A percentile compares a stretch with the other conserved stretches of the same genome.
Evolutionary conservation across 371 early-diverging fungal genomes (phyloP).

Genomic region (Apophysomyces elegans): DNA sequence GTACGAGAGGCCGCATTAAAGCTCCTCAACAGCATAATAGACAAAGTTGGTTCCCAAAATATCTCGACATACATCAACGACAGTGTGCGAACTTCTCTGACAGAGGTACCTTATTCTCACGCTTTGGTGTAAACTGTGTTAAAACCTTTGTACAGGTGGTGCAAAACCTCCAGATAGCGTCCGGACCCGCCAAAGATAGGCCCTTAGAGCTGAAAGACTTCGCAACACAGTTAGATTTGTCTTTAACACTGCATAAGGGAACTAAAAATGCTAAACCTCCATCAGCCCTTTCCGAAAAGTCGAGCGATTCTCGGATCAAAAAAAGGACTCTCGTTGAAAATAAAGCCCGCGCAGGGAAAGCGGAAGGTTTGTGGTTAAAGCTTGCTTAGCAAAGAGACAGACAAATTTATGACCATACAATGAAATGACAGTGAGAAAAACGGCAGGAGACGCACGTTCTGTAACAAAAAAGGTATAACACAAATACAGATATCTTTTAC

Average conservation of each 20-base stretch:
- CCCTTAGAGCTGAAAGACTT: neutral
- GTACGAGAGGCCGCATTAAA: slow-evolving; percentile 66
- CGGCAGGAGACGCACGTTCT: neutral
- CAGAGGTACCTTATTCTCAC: slow-evolving; percentile 18
- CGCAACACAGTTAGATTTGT: neutral
- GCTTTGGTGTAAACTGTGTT: neutral
- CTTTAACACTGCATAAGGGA: neutral
- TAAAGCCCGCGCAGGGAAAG: neutral
- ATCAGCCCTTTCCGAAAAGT: neutral
- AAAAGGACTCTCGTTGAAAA: neutral
- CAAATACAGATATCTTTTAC: neutral
- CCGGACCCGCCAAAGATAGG: neutral
- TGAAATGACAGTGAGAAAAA: neutral
- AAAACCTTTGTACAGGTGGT: neutral
- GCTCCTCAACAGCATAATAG: slow-evolving; percentile 52
- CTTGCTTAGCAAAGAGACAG: too few relatives aligned
- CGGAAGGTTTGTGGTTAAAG: neutral
- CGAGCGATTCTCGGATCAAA: neutral
- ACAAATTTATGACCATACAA: too few relatives aligned
- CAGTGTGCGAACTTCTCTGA: slow-evolving; percentile 20
- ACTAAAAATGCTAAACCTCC: neutral
- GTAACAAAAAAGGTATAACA: neutral
- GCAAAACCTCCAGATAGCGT: neutral
- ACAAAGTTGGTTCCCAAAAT: slow-evolving; percentile 25
- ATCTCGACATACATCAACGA: slow-evolving; percentile 31